Percentiles rank a stretch among this genome's conserved stretches.
Conservation (phyloP, 441 rosid species). For the Syzygium malaccense region DNA sequence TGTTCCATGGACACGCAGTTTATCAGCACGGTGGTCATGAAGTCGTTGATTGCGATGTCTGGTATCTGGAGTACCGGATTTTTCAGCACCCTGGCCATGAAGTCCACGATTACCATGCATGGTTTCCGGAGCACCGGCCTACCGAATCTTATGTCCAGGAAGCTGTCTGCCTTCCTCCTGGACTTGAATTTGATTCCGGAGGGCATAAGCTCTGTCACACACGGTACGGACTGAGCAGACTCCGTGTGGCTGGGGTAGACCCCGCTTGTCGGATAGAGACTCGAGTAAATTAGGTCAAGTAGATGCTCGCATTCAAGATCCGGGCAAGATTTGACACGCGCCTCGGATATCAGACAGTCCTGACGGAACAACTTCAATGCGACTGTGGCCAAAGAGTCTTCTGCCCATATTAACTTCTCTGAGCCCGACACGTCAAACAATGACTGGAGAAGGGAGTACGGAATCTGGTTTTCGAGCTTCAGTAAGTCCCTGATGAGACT, state of each 20-base stretch:
- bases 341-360: neutral
- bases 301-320: fast-evolving
- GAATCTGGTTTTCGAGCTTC: constrained; percentile 17
- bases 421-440: neutral
- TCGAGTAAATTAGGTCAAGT: neutral
- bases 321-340: fast-evolving
- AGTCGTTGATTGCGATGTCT: neutral
- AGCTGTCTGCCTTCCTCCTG: neutral
- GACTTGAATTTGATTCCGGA: constrained; percentile 11
- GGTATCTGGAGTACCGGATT: no score
- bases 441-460: neutral
- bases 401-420: no score
- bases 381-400: neutral
- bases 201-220: neutral
- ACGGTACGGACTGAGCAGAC: neutral
- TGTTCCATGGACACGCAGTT: neutral
- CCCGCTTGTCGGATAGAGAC: neutral
- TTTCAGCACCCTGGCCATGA: neutral
- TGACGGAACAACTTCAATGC: neutral
- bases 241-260: neutral
- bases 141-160: constrained; percentile 1
- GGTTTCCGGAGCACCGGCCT: constrained; percentile 3
- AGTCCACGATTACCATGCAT: neutral
- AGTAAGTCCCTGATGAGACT: constrained; percentile 1
- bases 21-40: neutral